Base-by-base conservation (phyloP, 352 stramenopile species). In the Thalassiosira pacifica region DNA sequence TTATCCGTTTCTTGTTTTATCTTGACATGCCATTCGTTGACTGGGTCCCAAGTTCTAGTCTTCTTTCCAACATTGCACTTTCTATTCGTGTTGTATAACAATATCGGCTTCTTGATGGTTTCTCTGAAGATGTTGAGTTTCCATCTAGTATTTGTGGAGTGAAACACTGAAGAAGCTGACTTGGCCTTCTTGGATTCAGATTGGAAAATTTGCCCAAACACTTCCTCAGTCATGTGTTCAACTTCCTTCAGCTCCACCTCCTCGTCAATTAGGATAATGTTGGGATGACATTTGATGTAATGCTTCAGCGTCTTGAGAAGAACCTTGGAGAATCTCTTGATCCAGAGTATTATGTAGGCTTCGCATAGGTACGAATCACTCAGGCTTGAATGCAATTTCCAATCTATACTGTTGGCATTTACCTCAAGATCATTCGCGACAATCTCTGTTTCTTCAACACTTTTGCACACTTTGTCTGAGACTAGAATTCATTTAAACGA, bases 181-280 rank as follows among this genome's bases (percentile, higher is more conserved):
- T 48, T 13, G 37, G 37, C 18, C 8, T 59, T 24, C 10, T 59
- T 59, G 48, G 4, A 24, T 59, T 59, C n/a, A 59, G 11, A 6
- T 59, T 59, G 48, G n/a, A 59, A 59, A 59, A 59, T 59, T 59
- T n/a, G 48, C 48, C 6, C 48, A 59, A 59, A 59, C 48, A 26
- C 48, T 24, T 59, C n/a, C 11, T 59, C 48, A 59, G 6, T 24
- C 48, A 59, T 59, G 11, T 8, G 6, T 24, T 19, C n/a, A 59
- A 59, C 48, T 24, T 22, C 48, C 11, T 19, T 26, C 48, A 59
- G 4, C 48, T 24, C 48, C n/a, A 59, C 48, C 10, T 59, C 48
- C 48, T 59, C n/a, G 48, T 59, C 48, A 59, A 59, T 59, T 72
- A 59, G 10, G 64, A 72, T 27, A 52, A 72, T 72, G 64, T 57